Evolutionary conservation across 2,329 filamentous ascomycete genomes (phyloP).

Genomic region (Thielaviopsis punctulata): DNA sequence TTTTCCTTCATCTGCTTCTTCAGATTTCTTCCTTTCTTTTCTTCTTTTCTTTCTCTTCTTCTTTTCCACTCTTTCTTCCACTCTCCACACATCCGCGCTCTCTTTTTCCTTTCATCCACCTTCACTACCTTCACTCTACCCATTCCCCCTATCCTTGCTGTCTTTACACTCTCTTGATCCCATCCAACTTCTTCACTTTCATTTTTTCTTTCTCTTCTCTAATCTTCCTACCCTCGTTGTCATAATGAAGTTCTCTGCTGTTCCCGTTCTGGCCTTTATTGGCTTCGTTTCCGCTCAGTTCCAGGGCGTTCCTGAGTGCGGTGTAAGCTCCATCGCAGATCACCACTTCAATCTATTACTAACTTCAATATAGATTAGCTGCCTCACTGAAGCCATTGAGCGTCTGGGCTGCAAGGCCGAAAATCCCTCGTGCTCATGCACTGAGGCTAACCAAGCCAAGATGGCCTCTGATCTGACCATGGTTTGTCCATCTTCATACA

Average conservation of each 20-base stretch:
- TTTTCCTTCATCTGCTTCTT: not conserved
- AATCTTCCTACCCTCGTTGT: not conserved
- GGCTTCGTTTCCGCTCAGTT: conserved; percentile 25
- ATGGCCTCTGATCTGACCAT: conserved; percentile 14
- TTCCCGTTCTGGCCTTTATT: conserved; percentile 14
- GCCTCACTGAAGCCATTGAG: conserved; percentile 21
- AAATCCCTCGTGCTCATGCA: conserved; percentile 25
- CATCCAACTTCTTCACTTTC: not conserved
- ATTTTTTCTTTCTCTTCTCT: not conserved
- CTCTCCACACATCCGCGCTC: not conserved
- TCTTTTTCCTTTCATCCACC: not conserved
- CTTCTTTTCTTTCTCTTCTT: not conserved
- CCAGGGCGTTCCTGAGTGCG: conserved; percentile 21
- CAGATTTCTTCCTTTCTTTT: not conserved
- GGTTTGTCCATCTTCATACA: conserved; percentile 3
- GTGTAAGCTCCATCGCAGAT: conserved; percentile 20
- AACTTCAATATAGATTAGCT: conserved; percentile 16
- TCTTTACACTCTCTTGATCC: not conserved
- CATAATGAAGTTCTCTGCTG: conserved; percentile 26
- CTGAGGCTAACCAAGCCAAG: conserved; percentile 18
- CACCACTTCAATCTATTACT: not conserved
- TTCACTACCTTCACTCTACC: too few species aligned
- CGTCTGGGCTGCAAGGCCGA: conserved; percentile 21
- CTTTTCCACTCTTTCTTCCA: not conserved
- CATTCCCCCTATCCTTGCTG: not conserved